Evolutionary conservation across 2,329 filamentous ascomycete species (phyloP), one percentile per base, ranked within the genome.

Genomic region (Fusarium duplospermum): DNA sequence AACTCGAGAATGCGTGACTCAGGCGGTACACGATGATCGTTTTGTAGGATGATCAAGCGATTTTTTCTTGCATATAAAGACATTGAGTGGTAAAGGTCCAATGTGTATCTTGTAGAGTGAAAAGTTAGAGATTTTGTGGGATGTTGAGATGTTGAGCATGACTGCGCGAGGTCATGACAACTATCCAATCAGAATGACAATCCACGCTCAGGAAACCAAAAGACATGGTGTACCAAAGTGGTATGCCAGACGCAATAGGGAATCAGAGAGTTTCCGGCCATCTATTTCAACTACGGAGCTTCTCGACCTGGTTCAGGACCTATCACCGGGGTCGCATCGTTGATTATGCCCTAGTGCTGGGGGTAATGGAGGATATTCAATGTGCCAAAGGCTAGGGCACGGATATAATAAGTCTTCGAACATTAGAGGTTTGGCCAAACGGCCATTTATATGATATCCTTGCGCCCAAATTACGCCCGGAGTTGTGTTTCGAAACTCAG

Each of bases 91-190:
- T 1, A 62, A 22, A 9, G 60, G 60, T n/a, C 70, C 67, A 27
- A 22, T 36, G 20, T 20, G 22, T 62, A 20, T 57, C 72, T 31
- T 36, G 59, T 45, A 60, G 35, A 6, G 72, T 57, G 52, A 78
- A 77, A 9, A 76, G 76, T 2, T 76, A 70, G 84, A 81, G 11
- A 85, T 79, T 76, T 2, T 76, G 72, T n/a, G 83, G 81, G 10
- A 85, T 79, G 24, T 82, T 80, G 5, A 85, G 79, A 18, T 24
- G 24, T 24, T 24, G 24, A 24, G 24, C 24, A 85, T 76, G 13
- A 78, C 80, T 10, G 79, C 78, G 42, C 85, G 83, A 7, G 84
- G 73, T 83, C 82, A 85, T n/a, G 85, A 81, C 85, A 29, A 31
- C n/a, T n/a, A n/a, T 27, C 16, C 33, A 16, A 7, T 70, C 16